A percentile compares a stretch with the other conserved stretches of the same genome.
Conservation (phyloP, 2,329 filamentous ascomycete genomes). For the Botrytis hyacinthi region DNA sequence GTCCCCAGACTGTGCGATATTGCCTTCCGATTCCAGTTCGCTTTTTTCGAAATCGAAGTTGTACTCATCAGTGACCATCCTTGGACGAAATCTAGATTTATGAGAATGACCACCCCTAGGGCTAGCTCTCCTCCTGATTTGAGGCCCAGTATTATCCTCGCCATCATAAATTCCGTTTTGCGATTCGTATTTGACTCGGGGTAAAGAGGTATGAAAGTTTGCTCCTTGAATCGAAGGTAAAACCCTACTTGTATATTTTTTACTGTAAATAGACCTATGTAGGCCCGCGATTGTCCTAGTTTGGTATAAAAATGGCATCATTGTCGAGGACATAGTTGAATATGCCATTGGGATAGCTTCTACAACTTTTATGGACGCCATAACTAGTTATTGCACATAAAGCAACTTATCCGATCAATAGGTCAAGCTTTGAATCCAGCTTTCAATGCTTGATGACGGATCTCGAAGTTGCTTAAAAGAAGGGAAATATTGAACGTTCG, state of each 20-base stretch:
- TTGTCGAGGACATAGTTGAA: slow-evolving; percentile 36
- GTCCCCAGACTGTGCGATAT: background rate
- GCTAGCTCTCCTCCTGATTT: background rate
- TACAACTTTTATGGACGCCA: slow-evolving; percentile 21
- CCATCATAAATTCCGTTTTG: background rate
- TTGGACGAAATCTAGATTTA: background rate
- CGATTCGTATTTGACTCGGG: background rate
- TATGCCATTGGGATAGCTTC: slow-evolving; percentile 21
- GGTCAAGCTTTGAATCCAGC: too few relatives aligned
- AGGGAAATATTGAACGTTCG: background rate
- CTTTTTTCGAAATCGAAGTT: slow-evolving; percentile 10
- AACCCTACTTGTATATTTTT: background rate
- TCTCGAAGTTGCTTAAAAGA: background rate
- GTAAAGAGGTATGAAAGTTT: slow-evolving; percentile 11
- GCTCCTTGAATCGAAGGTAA: background rate
- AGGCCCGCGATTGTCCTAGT: slow-evolving; percentile 57
- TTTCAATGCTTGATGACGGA: background rate
- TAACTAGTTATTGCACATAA: background rate
- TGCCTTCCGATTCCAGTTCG: slow-evolving; percentile 12
- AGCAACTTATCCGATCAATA: background rate
- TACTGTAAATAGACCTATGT: slow-evolving; percentile 12
- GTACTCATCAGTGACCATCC: background rate
- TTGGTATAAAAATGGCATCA: slow-evolving; percentile 70
- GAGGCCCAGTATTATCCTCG: background rate
- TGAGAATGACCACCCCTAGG: background rate